Base-by-base conservation (phyloP, 2,329 filamentous ascomycete species). In the Camptophora hylomeconis region DNA sequence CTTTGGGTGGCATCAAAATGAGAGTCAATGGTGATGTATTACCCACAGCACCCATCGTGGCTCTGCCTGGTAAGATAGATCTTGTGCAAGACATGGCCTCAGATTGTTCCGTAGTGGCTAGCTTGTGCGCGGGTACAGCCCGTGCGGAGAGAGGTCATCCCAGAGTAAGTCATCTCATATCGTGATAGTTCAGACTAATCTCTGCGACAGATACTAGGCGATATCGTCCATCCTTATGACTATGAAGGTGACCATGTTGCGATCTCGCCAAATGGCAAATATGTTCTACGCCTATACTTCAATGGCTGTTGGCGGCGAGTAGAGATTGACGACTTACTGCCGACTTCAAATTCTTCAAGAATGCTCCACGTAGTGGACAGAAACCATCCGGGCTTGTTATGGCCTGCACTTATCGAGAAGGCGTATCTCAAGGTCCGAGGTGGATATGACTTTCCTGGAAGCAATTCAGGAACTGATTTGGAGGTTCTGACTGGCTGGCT, bases 361-460 rank as follows among this genome's bases (percentile, higher is more conserved):
- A 73, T 79, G 5, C 68, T 98, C 3, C 84, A 92, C 51, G 86
- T 95, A 7, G 69, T 92, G 24, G 87, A 95, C 45, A 71, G 83
- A 19, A 75, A 75, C 22, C 84, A 93, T 39, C 78, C 80, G 3
- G 64, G 60, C n/a, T 62, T 92, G 9, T 57, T 95, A 9, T 95
- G 87, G 84, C 89, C 89, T 5, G 84, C 87, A 2, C 63, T 98
- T 4, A 61, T 95, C 10, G 89, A 98, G 51, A 98, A 98, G 50
- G 89, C 89, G 0, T 98, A 98, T 44, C 62, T 98, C 2, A 98
- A 95, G 58, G 73, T 95, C 7, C 72, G 87, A 32, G 89, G 89
- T 16, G 89, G 89, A 18, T 98, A 98, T 51, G 86, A 98, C 48
- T 98, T 98, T 41, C 87, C 89, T 0, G 89, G 89, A 5, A 95